Conservation (phyloP, 495 filamentous ascomycete species). For the Patellaria atrata region DNA sequence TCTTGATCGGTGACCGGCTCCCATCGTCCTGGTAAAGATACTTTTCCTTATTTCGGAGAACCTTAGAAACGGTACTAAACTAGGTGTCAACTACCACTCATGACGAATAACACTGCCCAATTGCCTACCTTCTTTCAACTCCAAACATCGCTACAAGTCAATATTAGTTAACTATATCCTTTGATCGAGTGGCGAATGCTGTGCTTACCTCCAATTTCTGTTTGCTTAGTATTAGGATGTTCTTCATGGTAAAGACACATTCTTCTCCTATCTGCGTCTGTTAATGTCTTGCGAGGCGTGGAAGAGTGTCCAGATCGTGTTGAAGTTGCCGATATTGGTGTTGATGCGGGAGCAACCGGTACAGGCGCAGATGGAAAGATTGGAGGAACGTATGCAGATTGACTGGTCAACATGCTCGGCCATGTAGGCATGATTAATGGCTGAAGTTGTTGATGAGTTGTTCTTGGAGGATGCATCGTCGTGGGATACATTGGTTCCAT, state of each 20-base stretch:
- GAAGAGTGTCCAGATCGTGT: conserved; percentile 32
- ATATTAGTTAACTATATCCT: conserved; percentile 14
- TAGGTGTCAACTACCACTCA: conserved; percentile 12
- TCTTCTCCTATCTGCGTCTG: conserved; percentile 74
- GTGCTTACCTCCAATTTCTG: conserved; percentile 86
- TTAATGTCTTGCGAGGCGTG: conserved; percentile 77
- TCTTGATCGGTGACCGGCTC: conserved; percentile 75
- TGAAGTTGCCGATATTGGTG: conserved; percentile 31
- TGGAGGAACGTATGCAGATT: conserved; percentile 28
- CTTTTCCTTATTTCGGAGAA: conserved; percentile 90
- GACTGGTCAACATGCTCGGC: conserved; percentile 39
- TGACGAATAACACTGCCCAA: conserved; percentile 5
- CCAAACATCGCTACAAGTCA: conserved; percentile 65
- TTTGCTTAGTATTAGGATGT: conserved; percentile 89
- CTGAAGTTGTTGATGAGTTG: conserved; percentile 32
- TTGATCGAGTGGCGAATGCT: conserved; percentile 5
- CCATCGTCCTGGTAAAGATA: conserved; percentile 85
- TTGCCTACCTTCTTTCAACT: conserved; percentile 84
- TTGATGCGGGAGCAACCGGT: conserved; percentile 25
- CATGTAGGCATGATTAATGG: conserved; percentile 38
- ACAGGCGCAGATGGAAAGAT: conserved; percentile 26
- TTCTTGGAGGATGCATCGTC: conserved; percentile 27
- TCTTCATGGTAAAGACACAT: conserved; percentile 97
- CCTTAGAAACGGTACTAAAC: conserved; percentile 89
- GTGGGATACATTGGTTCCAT: conserved; percentile 31